Percentiles rank a stretch among this genome's conserved stretches.
These are phyloP conservation scores for Saccharomycopsis guyanensis DNA, from an alignment of 805 yeast species.

Conservation along the genomic window DNA sequence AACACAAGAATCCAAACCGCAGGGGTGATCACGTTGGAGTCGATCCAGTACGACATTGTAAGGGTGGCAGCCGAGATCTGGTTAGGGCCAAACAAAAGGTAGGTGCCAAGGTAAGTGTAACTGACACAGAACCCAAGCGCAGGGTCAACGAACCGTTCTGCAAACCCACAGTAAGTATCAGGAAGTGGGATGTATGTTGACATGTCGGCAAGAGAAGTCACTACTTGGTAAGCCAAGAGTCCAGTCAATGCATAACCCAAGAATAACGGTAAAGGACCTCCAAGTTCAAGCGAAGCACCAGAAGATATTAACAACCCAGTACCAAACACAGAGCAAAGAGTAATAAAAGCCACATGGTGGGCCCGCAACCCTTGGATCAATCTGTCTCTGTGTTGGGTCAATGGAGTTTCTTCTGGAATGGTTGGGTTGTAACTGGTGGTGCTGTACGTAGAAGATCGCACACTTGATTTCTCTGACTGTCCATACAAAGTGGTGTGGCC, in stretches of 20 bases:
- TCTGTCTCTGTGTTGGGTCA: neutral
- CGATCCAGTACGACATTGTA: slow-evolving; percentile 38
- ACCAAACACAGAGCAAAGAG: slow-evolving; percentile 36
- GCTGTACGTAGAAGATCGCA: neutral
- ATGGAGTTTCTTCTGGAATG: neutral
- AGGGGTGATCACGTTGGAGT: slow-evolving; percentile 29
- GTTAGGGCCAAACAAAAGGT: slow-evolving; percentile 15
- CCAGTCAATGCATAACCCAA: slow-evolving; percentile 64
- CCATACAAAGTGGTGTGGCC: neutral
- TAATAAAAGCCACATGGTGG: slow-evolving; percentile 18
- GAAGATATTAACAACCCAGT: slow-evolving; percentile 70
- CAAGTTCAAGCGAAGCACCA: slow-evolving; percentile 41
- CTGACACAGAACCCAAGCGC: slow-evolving; percentile 68
- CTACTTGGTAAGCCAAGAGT: slow-evolving; percentile 53
- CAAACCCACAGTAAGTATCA: slow-evolving; percentile 60
- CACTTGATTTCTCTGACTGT: neutral
- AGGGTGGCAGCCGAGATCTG: slow-evolving; percentile 37
- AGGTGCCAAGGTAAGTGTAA: slow-evolving; percentile 44
- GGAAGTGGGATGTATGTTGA: slow-evolving; percentile 69
- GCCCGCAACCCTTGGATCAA: slow-evolving; percentile 15
- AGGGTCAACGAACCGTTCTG: slow-evolving; percentile 62
- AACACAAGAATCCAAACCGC: slow-evolving; percentile 39
- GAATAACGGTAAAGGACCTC: slow-evolving; percentile 66
- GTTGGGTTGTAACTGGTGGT: neutral
- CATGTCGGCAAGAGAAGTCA: slow-evolving; percentile 75